Conservation (phyloP, 1,139 yeast genomes). For the Hyphopichia wangnamkhiaoensis region DNA sequence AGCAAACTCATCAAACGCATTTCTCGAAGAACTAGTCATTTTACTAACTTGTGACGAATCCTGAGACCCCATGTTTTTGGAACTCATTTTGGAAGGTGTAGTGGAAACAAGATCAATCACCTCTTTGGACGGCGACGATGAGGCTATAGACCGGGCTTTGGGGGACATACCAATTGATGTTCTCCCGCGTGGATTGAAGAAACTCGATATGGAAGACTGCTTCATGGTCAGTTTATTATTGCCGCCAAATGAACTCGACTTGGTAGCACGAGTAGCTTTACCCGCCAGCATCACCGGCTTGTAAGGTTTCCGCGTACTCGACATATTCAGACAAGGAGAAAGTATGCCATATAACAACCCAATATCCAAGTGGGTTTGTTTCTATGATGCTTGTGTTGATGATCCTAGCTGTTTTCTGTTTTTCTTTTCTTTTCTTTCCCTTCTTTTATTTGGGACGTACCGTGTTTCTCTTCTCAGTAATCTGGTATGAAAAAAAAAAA, state of each 20-base stretch:
- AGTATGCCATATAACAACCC: not conserved
- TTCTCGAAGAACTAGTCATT: not conserved
- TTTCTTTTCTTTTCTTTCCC: no score
- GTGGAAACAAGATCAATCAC: no score
- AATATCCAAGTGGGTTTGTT: not conserved
- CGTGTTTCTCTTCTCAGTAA: no score
- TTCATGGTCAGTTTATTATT: not conserved
- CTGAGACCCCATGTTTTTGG: no score
- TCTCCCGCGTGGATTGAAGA: not conserved
- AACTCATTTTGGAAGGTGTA: no score
- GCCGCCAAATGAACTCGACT: not conserved
- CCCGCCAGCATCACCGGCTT: not conserved
- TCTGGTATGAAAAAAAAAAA: no score
- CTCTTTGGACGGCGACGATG: no score
- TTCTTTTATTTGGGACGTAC: no score
- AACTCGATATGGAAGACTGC: not conserved
- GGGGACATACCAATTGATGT: not conserved
- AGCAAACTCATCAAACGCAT: slow-evolving; percentile 28
- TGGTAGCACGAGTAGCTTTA: not conserved
- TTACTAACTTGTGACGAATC: no score
- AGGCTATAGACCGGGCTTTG: no score
- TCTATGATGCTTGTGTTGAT: no score
- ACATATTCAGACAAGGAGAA: not conserved
- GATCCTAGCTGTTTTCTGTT: not conserved
- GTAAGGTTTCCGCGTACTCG: not conserved